Conservation (phyloP, 176 grass and related monocot genomes). For the Carex scoparia region DNA sequence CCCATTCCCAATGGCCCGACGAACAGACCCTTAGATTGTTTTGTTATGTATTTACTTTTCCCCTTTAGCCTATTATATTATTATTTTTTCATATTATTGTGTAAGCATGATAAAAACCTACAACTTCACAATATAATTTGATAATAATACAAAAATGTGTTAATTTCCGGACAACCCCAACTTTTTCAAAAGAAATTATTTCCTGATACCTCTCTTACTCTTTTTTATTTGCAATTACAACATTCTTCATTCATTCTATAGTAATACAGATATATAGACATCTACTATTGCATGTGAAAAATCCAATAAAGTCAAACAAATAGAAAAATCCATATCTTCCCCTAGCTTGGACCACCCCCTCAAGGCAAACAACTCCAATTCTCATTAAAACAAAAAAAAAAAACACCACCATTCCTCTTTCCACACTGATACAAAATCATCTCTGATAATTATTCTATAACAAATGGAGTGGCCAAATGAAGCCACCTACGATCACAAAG, state of each 20-base stretch:
- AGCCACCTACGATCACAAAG: neutral
- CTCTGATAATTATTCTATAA: neutral
- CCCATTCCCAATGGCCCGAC: no score
- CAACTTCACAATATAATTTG: neutral
- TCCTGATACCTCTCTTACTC: neutral
- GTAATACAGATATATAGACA: neutral
- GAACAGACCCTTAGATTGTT: neutral
- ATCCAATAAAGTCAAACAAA: conserved; percentile 16
- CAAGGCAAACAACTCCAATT: neutral
- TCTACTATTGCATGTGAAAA: neutral
- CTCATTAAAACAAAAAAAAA: no score
- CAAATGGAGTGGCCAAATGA: neutral
- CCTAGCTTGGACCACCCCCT: neutral
- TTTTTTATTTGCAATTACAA: neutral
- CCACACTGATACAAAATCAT: neutral
- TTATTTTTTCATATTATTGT: neutral
- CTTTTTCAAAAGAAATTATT: neutral
- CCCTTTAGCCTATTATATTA: neutral
- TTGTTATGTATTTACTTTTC: neutral
- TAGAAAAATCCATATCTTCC: neutral
- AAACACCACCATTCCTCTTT: neutral
- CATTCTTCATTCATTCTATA: neutral
- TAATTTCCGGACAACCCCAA: neutral
- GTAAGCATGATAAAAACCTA: neutral
- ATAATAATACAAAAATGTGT: neutral